These are phyloP conservation scores for Cladosporium sp. DNA, from an alignment of 2,329 filamentous ascomycete species.

Conservation along the genomic window DNA sequence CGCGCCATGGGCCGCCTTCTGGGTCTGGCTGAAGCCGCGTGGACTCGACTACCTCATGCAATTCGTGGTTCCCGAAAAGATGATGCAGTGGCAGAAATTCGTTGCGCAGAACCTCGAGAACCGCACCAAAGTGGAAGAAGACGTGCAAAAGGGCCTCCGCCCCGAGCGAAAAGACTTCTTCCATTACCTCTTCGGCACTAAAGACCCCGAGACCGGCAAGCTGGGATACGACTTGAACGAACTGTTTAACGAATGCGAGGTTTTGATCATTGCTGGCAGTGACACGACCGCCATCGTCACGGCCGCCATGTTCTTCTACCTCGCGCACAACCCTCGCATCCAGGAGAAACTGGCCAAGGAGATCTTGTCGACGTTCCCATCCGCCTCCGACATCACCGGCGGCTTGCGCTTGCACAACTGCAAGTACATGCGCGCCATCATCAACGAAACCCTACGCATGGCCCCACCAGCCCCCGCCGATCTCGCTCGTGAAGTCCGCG, in stretches of 20 bases:
- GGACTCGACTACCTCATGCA: slow-evolving; percentile 44
- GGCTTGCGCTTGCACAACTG: slow-evolving; percentile 36
- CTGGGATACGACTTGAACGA: slow-evolving; percentile 23
- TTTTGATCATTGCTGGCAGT: slow-evolving; percentile 27
- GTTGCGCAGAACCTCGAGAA: slow-evolving; percentile 44
- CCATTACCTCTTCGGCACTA: slow-evolving; percentile 28
- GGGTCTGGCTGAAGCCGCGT: slow-evolving; percentile 25
- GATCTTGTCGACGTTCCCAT: slow-evolving; percentile 36
- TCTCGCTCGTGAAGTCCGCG: slow-evolving; percentile 33
- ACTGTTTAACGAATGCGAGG: slow-evolving; percentile 25
- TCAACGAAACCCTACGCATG: slow-evolving; percentile 48
- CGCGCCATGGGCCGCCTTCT: slow-evolving; percentile 23
- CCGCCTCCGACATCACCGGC: slow-evolving; percentile 29
- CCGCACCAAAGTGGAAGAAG: slow-evolving; percentile 38
- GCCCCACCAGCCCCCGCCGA: slow-evolving; percentile 42
- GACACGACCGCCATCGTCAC: slow-evolving; percentile 35
- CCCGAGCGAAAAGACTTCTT: slow-evolving; percentile 34
- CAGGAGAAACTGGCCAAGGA: slow-evolving; percentile 33
- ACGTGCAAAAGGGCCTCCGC: slow-evolving; percentile 26
- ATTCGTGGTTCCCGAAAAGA: slow-evolving; percentile 42
- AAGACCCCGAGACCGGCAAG: slow-evolving; percentile 27
- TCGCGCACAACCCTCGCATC: slow-evolving; percentile 30
- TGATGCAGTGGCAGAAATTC: slow-evolving; percentile 44
- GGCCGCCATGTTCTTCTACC: slow-evolving; percentile 36
- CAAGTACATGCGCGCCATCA: slow-evolving; percentile 44